Evolutionary conservation across 2,329 filamentous ascomycete species (phyloP), one percentile per base, ranked within the genome.

Genomic region (Trichoderma hamatum): DNA sequence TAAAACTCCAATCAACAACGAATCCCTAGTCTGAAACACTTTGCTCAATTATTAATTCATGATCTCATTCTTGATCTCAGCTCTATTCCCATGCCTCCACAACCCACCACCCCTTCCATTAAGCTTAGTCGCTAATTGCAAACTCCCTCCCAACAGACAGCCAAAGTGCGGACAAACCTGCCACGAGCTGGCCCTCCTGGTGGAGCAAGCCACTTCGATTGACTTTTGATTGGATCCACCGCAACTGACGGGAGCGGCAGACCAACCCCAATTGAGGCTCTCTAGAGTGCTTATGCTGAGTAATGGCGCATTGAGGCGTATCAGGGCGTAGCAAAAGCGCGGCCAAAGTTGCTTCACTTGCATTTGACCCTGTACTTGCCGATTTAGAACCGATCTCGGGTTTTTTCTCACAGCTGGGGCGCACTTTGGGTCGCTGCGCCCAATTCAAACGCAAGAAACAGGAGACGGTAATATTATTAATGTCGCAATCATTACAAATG

Each of bases 141-240:
- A 43, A 43, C 21, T 24, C 34, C 30, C n/a, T 24, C n/a, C 59
- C n/a, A 26, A 52, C 32, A 36, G 11, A 24, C 19, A 49, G 39
- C 39, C 39, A 24, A 49, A 36, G 52, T 3, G 65, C 65, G 65
- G 65, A 28, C 65, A 67, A 52, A 67, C 28, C 60, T 67, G 61
- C 56, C 65, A 43, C 16, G 24, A 32, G 34, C 30, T 14, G 51
- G 49, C 62, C 55, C 32, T 26, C 62, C 19, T 19, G 19, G 62
- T 56, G 62, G 62, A 65, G 62, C 46, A 3, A 2, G 2, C 26
- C 34, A 43, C 28, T 5, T 28, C 52, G 28, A 46, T 56, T 28
- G 43, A 32, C 52, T 51, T 59, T 51, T 43, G n/a, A 43, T 19
- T 5, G 39, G 63, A 16, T 36, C 39, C 52, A 46, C 63, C 14